Conservation (phyloP, 1,284 basidiomycete species). For the Moniliella sp. region DNA sequence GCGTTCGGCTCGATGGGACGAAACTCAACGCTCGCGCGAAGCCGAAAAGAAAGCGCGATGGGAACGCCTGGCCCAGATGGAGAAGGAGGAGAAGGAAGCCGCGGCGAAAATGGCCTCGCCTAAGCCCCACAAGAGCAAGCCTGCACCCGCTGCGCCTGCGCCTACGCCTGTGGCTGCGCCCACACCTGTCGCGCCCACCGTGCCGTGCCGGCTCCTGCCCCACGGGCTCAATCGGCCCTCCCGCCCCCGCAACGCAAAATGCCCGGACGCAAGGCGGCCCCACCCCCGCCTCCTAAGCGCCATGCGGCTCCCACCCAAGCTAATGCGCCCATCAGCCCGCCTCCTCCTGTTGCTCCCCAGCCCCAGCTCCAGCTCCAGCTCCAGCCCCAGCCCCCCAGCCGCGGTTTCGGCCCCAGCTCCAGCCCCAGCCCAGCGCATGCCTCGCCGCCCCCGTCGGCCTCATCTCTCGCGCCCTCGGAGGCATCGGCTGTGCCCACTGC, state of each 20-base stretch:
- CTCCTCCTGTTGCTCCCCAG: too few species aligned
- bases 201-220: background rate
- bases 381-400: slow-evolving; percentile 8
- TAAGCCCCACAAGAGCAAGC: slow-evolving; percentile 17
- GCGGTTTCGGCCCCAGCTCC: slow-evolving; percentile 12
- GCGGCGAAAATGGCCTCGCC: slow-evolving; percentile 18
- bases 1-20: slow-evolving; percentile 24
- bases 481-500: background rate
- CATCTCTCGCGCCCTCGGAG: background rate
- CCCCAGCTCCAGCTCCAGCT: slow-evolving; percentile 8
- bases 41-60: slow-evolving; percentile 20
- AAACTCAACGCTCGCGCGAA: slow-evolving; percentile 19
- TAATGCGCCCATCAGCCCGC: too few species aligned
- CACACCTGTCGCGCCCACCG: slow-evolving; percentile 1
- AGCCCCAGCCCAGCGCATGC: slow-evolving; percentile 6
- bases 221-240: slow-evolving; percentile 2
- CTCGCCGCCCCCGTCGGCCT: slow-evolving; percentile 2
- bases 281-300: slow-evolving; percentile 11
- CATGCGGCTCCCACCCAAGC: slow-evolving; percentile 4
- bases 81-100: slow-evolving; percentile 25
- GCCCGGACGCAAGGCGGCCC: slow-evolving; percentile 4
- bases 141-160: slow-evolving; percentile 6
- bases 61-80: slow-evolving; percentile 16
- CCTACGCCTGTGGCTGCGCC: slow-evolving; percentile 6
- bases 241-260: too few species aligned